Evolutionary conservation across 495 filamentous ascomycete genomes (phyloP), one percentile per base, ranked within the genome.

Genomic region (Trichoderma orchidacearum): DNA sequence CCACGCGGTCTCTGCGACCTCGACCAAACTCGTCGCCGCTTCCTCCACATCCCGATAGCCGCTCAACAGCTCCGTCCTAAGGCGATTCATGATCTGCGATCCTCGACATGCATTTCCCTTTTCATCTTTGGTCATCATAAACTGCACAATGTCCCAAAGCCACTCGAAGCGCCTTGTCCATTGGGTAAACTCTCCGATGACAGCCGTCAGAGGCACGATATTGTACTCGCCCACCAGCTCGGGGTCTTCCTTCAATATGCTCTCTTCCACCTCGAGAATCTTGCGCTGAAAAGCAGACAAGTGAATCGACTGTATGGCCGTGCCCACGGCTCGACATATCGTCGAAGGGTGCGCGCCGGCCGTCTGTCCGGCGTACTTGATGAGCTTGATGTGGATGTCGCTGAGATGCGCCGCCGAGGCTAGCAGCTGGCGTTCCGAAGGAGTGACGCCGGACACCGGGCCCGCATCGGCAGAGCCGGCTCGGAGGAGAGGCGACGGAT

Each of bases 301-400:
- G 56, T 96, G 87, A 17, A 74, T 71, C 6, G 81, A 78, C n/a
- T 76, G 74, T 31, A 96, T 87, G 2, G 85, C 79, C 8, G 84
- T 84, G 0, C 90, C 89, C n/a, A 95, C 87, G 8, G 92, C 88
- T 28, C 89, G 87, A 67, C 89, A 95, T 56, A 95, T 84, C 38
- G 81, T 80, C 0, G 89, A 94, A 5, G 73, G 73, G 68, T 96
- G 90, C 2, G 78, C 67, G 2, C 82, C 75, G 3, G 83, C 81
- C 55, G 94, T 86, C 13, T 72, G 70, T 15, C 80, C 67, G 9
- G 86, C 82, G 58, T 82, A 74, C 27, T 72, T 64, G 55, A 82
- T 80, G 29, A 95, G 77, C 38, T 77, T 74, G 53, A 83, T 77
- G 69, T 96, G 91, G 2, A 89, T 79, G 31, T 82, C 77, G 53